These are phyloP conservation scores for Hansenula lynferdii DNA, from an alignment of 1,139 yeast species.

Conservation along the genomic window DNA sequence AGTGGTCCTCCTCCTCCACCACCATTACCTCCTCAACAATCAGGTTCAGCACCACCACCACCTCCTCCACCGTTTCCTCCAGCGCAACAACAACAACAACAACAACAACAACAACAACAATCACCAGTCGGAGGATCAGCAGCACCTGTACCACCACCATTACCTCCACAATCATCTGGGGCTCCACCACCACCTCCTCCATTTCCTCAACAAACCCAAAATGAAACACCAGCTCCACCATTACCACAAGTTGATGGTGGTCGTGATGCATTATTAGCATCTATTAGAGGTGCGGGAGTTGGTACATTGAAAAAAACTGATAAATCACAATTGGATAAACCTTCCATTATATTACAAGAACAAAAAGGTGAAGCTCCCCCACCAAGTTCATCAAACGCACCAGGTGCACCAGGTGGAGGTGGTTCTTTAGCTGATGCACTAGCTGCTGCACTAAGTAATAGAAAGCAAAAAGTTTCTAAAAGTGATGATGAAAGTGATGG, in stretches of 20 bases:
- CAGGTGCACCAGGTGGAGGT: conserved; percentile 35
- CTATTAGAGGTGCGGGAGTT: conserved; percentile 79
- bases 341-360: conserved; percentile 67
- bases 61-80: no score
- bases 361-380: conserved; percentile 51
- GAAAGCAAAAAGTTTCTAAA: conserved; percentile 78
- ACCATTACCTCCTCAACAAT: conserved; percentile 6
- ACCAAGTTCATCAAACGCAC: conserved; percentile 24
- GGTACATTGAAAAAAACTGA: conserved; percentile 71
- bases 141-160: conserved; percentile 32
- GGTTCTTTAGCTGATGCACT: conserved; percentile 75
- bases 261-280: conserved; percentile 81
- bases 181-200: conserved; percentile 35
- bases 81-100: no score
- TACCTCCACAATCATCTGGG: conserved; percentile 15
- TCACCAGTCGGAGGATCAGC: conserved; percentile 29
- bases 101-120: conserved; percentile 19
- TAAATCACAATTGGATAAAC: conserved; percentile 76
- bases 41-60: conserved; percentile 4
- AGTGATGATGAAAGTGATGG: conserved; percentile 86
- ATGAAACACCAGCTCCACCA: conserved; percentile 19
- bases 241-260: conserved; percentile 42
- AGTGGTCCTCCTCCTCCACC: no score
- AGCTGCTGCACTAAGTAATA: conserved; percentile 75
- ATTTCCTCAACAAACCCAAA: conserved; percentile 26